Evolutionary conservation across 2,329 filamentous ascomycete species (phyloP), one percentile per base, ranked within the genome.

Genomic region (Mariannaea sp.): DNA sequence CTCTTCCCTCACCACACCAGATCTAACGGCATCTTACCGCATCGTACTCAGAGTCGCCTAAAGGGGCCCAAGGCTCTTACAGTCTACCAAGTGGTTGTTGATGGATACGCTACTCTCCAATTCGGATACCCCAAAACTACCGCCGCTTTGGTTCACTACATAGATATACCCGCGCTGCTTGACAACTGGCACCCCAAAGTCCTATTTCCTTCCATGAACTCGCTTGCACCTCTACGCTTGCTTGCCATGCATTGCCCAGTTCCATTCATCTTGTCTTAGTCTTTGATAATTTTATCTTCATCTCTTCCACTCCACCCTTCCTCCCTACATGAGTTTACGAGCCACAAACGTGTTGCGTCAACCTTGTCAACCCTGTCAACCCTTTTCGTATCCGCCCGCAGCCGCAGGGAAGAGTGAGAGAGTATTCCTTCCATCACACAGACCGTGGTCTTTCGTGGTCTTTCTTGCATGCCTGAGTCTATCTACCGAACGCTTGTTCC

Each of bases 1-100:
- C 41, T 41, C 42, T 35, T 59, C n/a, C 54, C 50, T 61, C 58
- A 60, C 62, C 50, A 60, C 58, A 56, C 61, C 56, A 60, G 60
- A 59, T 56, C 49, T 60, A 56, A 52, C 62, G 54, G 48, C 59
- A 44, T 56, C 52, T 49, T 53, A 38, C 49, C 54, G 44, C 40
- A 36, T 53, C 48, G 42, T 41, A 49, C 52, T 48, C 59, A 53
- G 49, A 42, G 51, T 10, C 29, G 13, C 41, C 49, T 49, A 50
- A 58, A 44, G 29, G 38, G 50, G 48, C 41, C 13, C 13, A 29
- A 38, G 13, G 35, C 27, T 42, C 16, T 53, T n/a, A 26, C 33
- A 27, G 42, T 30, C 26, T 35, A 33, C 27, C 27, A 32, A 29
- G 41, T 35, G 30, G 19, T 17, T 26, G 13, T 32, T 32, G 29